A percentile compares a stretch with the other conserved stretches of the same genome.
These are phyloP conservation scores for Trichoderma asperelloides DNA, from an alignment of 495 filamentous ascomycete species.

Conservation along the genomic window DNA sequence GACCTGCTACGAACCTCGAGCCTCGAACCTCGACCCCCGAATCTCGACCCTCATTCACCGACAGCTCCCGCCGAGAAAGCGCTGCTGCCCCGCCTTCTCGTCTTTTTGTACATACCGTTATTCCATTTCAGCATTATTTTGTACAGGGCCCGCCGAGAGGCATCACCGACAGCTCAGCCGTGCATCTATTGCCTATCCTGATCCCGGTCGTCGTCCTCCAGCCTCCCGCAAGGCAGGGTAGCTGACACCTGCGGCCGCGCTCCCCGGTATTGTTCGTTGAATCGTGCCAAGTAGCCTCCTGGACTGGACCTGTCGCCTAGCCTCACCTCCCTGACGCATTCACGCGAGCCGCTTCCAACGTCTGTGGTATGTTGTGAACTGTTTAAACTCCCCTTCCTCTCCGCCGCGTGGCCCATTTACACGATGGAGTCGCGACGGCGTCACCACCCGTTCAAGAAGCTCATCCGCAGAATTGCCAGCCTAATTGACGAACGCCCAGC, in stretches of 20 bases:
- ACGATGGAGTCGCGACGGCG: constrained; percentile 6
- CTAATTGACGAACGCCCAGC: constrained; percentile 1
- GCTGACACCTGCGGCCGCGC: background rate
- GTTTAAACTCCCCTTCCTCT: background rate
- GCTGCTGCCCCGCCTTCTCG: background rate
- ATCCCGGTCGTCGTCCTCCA: background rate
- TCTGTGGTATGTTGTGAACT: background rate
- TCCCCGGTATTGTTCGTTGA: background rate
- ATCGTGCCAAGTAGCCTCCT: background rate
- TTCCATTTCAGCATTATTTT: background rate
- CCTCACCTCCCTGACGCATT: background rate
- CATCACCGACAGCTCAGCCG: background rate
- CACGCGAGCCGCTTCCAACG: background rate
- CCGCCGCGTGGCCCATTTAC: background rate
- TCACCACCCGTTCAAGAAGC: constrained; percentile 8
- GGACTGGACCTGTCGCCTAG: background rate
- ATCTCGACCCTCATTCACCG: background rate
- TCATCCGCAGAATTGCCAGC: constrained; percentile 1
- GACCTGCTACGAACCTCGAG: background rate
- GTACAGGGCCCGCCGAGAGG: constrained; percentile 1
- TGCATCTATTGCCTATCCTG: background rate
- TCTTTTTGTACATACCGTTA: background rate
- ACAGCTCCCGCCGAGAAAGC: background rate
- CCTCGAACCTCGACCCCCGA: background rate
- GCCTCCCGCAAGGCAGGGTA: background rate